These are phyloP conservation scores for Diaporthe nobilis DNA, from an alignment of 2,329 filamentous ascomycete species.

Conservation along the genomic window DNA sequence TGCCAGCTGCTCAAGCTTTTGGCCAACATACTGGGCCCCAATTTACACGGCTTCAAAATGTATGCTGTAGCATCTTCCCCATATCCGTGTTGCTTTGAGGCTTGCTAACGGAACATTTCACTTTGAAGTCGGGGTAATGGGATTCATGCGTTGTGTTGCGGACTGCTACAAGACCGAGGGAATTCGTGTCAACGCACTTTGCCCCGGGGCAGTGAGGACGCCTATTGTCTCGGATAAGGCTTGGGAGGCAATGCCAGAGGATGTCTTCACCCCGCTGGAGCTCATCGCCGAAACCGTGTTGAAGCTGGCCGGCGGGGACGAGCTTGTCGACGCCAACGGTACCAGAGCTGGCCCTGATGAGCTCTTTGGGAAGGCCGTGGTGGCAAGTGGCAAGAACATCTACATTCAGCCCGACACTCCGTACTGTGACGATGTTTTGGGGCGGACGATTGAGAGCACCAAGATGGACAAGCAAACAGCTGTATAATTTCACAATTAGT, in stretches of 20 bases:
- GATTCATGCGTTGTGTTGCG: slow-evolving; percentile 34
- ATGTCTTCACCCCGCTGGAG: slow-evolving; percentile 33
- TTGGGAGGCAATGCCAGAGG: slow-evolving; percentile 30
- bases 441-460: slow-evolving; percentile 4
- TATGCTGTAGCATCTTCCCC: background rate
- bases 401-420: slow-evolving; percentile 22
- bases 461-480: slow-evolving; percentile 5
- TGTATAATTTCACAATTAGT: background rate
- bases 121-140: slow-evolving; percentile 27
- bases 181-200: slow-evolving; percentile 38
- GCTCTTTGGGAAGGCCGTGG: slow-evolving; percentile 32
- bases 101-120: background rate
- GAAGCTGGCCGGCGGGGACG: slow-evolving; percentile 29
- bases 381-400: slow-evolving; percentile 35
- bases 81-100: no score
- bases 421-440: slow-evolving; percentile 33
- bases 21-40: slow-evolving; percentile 39
- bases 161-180: slow-evolving; percentile 28
- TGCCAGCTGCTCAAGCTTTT: slow-evolving; percentile 38
- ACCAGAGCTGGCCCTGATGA: slow-evolving; percentile 1
- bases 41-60: slow-evolving; percentile 41
- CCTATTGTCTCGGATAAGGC: slow-evolving; percentile 3
- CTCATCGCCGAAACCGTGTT: slow-evolving; percentile 23
- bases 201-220: slow-evolving; percentile 37
- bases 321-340: slow-evolving; percentile 36